These are phyloP conservation scores for Rhododendron ovatum DNA, from an alignment of 148 eudicot genomes.

Conservation along the genomic window DNA sequence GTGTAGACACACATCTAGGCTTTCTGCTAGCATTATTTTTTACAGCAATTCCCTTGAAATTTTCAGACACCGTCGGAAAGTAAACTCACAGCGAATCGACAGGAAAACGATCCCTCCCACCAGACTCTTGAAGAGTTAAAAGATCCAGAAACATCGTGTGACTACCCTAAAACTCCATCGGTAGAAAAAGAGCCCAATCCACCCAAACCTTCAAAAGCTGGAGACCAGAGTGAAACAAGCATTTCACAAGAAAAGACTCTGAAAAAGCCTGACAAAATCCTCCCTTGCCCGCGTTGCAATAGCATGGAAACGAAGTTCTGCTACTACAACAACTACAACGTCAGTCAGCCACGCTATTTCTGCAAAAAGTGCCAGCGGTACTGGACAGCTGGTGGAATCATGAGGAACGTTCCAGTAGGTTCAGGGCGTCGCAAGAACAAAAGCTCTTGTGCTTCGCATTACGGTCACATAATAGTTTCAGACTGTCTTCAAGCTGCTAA, in stretches of 20 bases:
- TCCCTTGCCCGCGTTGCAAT: slow-evolving; percentile 64
- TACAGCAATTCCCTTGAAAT: not conserved
- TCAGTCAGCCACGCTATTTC: slow-evolving; percentile 62
- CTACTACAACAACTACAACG: slow-evolving; percentile 64
- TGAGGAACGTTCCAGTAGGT: slow-evolving; percentile 65
- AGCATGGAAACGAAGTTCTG: slow-evolving; percentile 72
- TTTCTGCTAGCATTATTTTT: not conserved
- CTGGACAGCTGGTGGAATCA: slow-evolving; percentile 69
- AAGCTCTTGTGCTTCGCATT: slow-evolving; percentile 24
- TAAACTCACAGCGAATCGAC: slow-evolving; percentile 15
- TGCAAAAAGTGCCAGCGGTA: slow-evolving; percentile 66
- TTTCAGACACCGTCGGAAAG: slow-evolving; percentile 33
- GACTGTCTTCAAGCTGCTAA: slow-evolving; percentile 22
- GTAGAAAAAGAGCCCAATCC: slow-evolving; percentile 13
- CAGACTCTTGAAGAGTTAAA: not conserved
- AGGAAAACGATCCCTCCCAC: slow-evolving; percentile 12
- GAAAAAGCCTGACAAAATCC: slow-evolving; percentile 53
- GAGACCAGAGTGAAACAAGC: slow-evolving; percentile 34
- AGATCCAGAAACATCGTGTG: slow-evolving; percentile 21
- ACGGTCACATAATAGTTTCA: slow-evolving; percentile 26
- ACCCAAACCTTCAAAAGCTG: slow-evolving; percentile 17
- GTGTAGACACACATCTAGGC: not conserved
- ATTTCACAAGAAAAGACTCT: slow-evolving; percentile 26
- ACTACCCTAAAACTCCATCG: slow-evolving; percentile 16
- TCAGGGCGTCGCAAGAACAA: slow-evolving; percentile 67